Evolutionary conservation across 306 rosid species (phyloP), one percentile per base, ranked within the genome.

Genomic region (Cicer judaicum): DNA sequence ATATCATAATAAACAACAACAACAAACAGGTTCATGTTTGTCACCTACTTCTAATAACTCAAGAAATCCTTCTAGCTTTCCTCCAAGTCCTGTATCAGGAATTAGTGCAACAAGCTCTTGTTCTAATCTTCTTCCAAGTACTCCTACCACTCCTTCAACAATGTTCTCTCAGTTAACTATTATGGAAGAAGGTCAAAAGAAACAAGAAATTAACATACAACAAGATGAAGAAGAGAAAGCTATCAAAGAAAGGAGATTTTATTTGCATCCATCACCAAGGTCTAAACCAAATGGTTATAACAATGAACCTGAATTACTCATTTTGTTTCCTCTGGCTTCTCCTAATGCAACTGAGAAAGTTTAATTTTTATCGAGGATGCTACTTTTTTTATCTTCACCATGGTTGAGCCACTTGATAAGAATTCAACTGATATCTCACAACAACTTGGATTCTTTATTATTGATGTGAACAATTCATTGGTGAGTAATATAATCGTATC

Each of bases 211-310:
- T 4, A 85, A 86, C 67, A 73, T 53, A 29, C 34, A 29, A 29
- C 34, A 29, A 36, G 81, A 86, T 56, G 97, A 89, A 81, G 97
- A 91, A 84, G 96, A 89, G 75, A 89, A 46, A 74, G 97, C 92
- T 10, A 88, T 91, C 43, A 83, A 74, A 83, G 97, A 88, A 71
- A 87, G 88, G 78, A 55, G 93, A 11, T 89, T 91, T 80, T 91
- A 89, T 83, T 82, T 89, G 90, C 93, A 89, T 78, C 93, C 93
- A 42, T 91, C 96, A 15, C 96, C 96, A 8, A 77, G 88, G 64
- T 46, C 89, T 21, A 81, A 63, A 57, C 73, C 80, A 44, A 85
- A 82, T 11, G 88, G 87, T n/a, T 72, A 21, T 29, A 29, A 29
- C 68, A 68, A 57, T 68, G 80, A 85, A 41, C 98, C 95, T 10